These are phyloP conservation scores for Lentinus tigrinus DNA, from an alignment of 768 basidiomycete species.

Conservation along the genomic window DNA sequence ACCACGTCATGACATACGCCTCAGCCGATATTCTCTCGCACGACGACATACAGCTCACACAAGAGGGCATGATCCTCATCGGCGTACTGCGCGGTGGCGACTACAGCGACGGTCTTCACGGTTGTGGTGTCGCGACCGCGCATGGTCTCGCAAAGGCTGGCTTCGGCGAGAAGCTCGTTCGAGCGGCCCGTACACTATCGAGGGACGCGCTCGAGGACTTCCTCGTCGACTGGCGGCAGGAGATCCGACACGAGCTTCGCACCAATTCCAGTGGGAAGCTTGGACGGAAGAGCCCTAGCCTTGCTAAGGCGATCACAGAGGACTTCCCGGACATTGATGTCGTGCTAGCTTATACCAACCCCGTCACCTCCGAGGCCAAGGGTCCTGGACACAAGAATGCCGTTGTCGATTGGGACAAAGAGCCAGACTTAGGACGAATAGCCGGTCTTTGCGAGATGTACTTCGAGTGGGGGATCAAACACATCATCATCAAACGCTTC, in stretches of 20 bases:
- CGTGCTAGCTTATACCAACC: constrained; percentile 74
- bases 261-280: constrained; percentile 67
- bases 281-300: constrained; percentile 59
- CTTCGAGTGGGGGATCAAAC: constrained; percentile 91
- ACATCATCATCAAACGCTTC: constrained; percentile 81
- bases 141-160: constrained; percentile 80
- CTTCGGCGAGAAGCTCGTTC: constrained; percentile 67
- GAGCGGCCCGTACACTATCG: constrained; percentile 52
- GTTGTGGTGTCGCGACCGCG: constrained; percentile 71
- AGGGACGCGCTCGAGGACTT: constrained; percentile 47
- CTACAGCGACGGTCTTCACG: constrained; percentile 70
- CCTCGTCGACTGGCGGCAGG: constrained; percentile 61
- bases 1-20: constrained; percentile 51
- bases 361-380: constrained; percentile 62
- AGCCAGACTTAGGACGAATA: constrained; percentile 69
- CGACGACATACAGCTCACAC: constrained; percentile 48
- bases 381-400: constrained; percentile 17
- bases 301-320: constrained; percentile 62
- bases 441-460: constrained; percentile 81
- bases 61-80: constrained; percentile 74
- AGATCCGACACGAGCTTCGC: constrained; percentile 59
- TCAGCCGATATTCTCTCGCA: constrained; percentile 43
- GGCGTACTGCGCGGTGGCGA: constrained; percentile 89
- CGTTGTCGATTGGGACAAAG: constrained; percentile 48
- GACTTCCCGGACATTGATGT: constrained; percentile 75